These are phyloP conservation scores for Hypoxylon intermedium DNA, from an alignment of 495 filamentous ascomycete genomes.

Conservation along the genomic window DNA sequence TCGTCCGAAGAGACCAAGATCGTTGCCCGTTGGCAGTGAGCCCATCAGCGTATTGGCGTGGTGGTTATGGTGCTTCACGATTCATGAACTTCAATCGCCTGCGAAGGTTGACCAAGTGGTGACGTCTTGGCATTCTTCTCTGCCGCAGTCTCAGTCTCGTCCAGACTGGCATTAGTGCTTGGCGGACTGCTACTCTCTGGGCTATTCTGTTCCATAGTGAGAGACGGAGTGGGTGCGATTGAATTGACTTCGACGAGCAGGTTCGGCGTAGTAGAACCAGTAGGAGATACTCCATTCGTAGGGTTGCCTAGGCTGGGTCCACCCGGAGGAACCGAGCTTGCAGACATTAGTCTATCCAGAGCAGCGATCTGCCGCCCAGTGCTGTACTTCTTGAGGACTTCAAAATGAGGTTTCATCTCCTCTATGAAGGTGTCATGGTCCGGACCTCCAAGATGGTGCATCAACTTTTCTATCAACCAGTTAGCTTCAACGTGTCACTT, in stretches of 20 bases:
- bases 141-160: conserved; percentile 47
- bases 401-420: conserved; percentile 75
- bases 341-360: conserved; percentile 67
- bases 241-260: conserved; percentile 59
- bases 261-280: conserved; percentile 40
- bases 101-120: conserved; percentile 3
- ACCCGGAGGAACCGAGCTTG: conserved; percentile 35
- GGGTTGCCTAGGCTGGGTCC: conserved; percentile 7
- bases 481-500: conserved; percentile 23
- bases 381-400: conserved; percentile 72
- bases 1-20: background rate
- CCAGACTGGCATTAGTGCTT: conserved; percentile 63
- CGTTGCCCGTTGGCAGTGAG: too few relatives aligned
- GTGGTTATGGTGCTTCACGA: background rate
- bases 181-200: conserved; percentile 68
- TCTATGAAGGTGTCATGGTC: conserved; percentile 74
- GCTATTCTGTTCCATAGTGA: conserved; percentile 69
- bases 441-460: conserved; percentile 68
- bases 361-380: conserved; percentile 80
- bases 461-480: conserved; percentile 71
- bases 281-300: conserved; percentile 13
- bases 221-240: conserved; percentile 62
- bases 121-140: conserved; percentile 25
- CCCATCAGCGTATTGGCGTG: background rate
- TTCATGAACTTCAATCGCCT: conserved; percentile 25